Percentiles rank a stretch among this genome's conserved stretches.
Conservation (phyloP, 163 green algal species). For the Prototheca wickerhamii region DNA sequence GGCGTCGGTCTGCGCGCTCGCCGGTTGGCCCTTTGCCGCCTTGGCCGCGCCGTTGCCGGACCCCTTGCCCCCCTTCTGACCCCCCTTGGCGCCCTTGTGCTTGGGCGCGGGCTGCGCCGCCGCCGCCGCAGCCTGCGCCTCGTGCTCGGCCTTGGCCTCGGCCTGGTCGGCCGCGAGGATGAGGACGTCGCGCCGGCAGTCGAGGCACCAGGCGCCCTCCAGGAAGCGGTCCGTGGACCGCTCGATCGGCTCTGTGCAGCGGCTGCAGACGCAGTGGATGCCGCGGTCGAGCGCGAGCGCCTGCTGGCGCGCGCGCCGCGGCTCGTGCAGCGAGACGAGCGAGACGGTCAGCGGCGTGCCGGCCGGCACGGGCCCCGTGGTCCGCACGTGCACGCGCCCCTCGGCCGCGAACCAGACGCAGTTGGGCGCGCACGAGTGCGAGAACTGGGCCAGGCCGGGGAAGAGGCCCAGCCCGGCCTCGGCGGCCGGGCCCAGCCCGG, state of each 20-base stretch:
- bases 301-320: conserved; percentile 4
- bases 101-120: neutral
- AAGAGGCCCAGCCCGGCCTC: conserved; percentile 22
- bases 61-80: too few species aligned
- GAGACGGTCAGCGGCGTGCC: conserved; percentile 17
- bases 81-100: conserved; percentile 14
- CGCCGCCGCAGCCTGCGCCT: conserved; percentile 5
- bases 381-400: conserved; percentile 14
- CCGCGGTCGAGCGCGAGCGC: conserved; percentile 6
- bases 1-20: neutral
- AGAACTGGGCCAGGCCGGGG: conserved; percentile 7
- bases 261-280: conserved; percentile 14
- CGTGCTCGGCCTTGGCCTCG: conserved; percentile 1
- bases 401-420: conserved; percentile 1
- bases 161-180: conserved; percentile 10
- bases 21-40: conserved; percentile 1
- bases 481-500: conserved; percentile 1
- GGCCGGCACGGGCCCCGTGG: conserved; percentile 8
- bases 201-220: conserved; percentile 22
- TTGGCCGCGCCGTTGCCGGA: neutral
- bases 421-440: conserved; percentile 19
- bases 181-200: conserved; percentile 18
- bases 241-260: conserved; percentile 14
- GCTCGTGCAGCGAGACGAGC: conserved; percentile 10
- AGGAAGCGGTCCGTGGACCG: conserved; percentile 16